Conservation (phyloP, 306 rosid genomes). For the Morella rubra region DNA sequence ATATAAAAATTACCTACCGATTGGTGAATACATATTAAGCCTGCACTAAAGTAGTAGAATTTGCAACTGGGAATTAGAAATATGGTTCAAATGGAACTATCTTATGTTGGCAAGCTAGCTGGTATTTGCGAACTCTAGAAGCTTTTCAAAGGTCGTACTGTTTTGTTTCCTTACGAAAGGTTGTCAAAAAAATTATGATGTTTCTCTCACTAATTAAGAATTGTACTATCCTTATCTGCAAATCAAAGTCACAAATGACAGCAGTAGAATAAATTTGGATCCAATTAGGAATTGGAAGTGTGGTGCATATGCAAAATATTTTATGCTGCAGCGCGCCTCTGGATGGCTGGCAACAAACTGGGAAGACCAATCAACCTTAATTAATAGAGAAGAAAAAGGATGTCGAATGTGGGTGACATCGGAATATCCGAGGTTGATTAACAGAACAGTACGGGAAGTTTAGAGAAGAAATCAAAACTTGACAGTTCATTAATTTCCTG, state of each 20-base stretch:
- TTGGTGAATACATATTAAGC: not conserved
- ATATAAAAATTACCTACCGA: not conserved
- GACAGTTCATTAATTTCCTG: too few relatives aligned
- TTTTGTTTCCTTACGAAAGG: not conserved
- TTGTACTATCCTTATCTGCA: too few relatives aligned
- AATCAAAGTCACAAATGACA: not conserved
- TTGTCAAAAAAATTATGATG: not conserved
- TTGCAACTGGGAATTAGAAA: slow-evolving; percentile 30
- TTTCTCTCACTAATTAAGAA: not conserved
- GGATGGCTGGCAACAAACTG: not conserved
- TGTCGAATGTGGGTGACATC: not conserved
- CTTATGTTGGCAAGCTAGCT: slow-evolving; percentile 7
- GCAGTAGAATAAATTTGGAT: not conserved
- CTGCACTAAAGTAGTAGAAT: slow-evolving; percentile 1
- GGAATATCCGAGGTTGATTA: too few relatives aligned
- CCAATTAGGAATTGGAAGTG: not conserved
- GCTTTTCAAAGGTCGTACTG: slow-evolving; percentile 15
- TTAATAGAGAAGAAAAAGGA: not conserved
- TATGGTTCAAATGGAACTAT: slow-evolving; percentile 24
- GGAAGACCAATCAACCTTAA: not conserved
- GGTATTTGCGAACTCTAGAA: slow-evolving; percentile 19
- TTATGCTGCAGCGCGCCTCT: not conserved
- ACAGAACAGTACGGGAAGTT: too few relatives aligned
- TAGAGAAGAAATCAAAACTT: too few relatives aligned
- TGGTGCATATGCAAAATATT: too few relatives aligned